These are phyloP conservation scores for Aspergillus hortae DNA, from an alignment of 2,329 filamentous ascomycete species.

Conservation along the genomic window DNA sequence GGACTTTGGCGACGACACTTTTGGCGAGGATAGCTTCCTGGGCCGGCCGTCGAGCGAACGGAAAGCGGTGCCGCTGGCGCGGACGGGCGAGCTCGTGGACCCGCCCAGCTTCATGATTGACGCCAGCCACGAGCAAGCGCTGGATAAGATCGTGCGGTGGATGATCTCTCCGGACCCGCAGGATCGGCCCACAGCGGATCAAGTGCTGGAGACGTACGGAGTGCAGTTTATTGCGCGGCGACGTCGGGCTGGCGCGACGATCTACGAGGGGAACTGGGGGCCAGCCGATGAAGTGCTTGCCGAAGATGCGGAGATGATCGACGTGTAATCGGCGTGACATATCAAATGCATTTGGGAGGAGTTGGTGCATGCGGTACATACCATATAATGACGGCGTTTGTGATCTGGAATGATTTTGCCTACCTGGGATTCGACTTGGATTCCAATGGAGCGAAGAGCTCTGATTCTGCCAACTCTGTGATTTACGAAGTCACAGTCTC, in stretches of 20 bases:
- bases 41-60: conserved; percentile 23
- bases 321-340: conserved; percentile 44
- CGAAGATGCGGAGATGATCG: conserved; percentile 62
- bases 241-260: conserved; percentile 81
- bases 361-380: conserved; percentile 25
- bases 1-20: conserved; percentile 43
- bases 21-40: conserved; percentile 36
- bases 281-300: conserved; percentile 64
- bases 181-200: conserved; percentile 68
- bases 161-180: conserved; percentile 78
- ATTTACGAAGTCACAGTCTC: background rate
- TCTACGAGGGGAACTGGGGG: conserved; percentile 95
- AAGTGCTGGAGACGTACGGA: conserved; percentile 70
- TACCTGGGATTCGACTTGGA: too few species aligned
- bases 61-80: conserved; percentile 30
- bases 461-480: background rate
- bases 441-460: conserved; percentile 1
- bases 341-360: conserved; percentile 32
- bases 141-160: conserved; percentile 79
- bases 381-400: conserved; percentile 23
- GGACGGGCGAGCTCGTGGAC: conserved; percentile 57
- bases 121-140: conserved; percentile 64
- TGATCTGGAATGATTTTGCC: conserved; percentile 10
- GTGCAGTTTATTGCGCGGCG: conserved; percentile 76
- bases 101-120: conserved; percentile 91